Evolutionary conservation across 1,284 basidiomycete species (phyloP).

Genomic region (Polyporus tsugae): DNA sequence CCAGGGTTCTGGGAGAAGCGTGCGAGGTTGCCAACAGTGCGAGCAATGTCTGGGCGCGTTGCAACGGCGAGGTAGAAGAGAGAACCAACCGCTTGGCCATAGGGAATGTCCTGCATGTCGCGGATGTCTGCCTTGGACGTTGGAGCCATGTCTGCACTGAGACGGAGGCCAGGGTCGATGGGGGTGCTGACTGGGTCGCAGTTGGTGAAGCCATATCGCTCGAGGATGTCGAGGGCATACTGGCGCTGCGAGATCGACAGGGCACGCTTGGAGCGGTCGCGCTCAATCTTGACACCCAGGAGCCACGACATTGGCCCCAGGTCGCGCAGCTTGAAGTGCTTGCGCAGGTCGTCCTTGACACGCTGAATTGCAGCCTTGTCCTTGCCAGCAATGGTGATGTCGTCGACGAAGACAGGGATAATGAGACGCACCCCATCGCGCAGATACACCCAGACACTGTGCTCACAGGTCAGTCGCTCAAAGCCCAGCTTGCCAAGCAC

Average conservation of each 20-base stretch:
- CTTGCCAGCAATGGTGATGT: conserved; percentile 11
- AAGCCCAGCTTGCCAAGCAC: conserved; percentile 36
- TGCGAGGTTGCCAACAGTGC: conserved; percentile 18
- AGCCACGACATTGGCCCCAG: background rate
- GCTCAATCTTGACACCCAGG: background rate
- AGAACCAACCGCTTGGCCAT: conserved; percentile 13
- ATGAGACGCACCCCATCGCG: conserved; percentile 13
- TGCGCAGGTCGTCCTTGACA: conserved; percentile 26
- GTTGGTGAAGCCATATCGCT: background rate
- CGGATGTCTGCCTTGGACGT: background rate
- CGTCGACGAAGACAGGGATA: conserved; percentile 16
- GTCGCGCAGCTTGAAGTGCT: conserved; percentile 20
- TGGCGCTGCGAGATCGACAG: background rate
- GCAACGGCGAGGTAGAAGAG: conserved; percentile 16
- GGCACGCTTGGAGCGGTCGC: background rate
- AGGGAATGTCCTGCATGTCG: conserved; percentile 14
- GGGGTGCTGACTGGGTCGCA: conserved; percentile 7
- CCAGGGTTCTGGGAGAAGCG: conserved; percentile 23
- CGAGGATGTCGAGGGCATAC: conserved; percentile 1
- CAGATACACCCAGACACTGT: conserved; percentile 37
- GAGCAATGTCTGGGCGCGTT: conserved; percentile 24
- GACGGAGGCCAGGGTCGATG: background rate
- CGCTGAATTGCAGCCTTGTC: conserved; percentile 7
- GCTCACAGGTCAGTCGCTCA: conserved; percentile 37
- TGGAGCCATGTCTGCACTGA: background rate